Conservation (phyloP, 2,329 filamentous ascomycete genomes). For the Coniochaeta prunicola region DNA sequence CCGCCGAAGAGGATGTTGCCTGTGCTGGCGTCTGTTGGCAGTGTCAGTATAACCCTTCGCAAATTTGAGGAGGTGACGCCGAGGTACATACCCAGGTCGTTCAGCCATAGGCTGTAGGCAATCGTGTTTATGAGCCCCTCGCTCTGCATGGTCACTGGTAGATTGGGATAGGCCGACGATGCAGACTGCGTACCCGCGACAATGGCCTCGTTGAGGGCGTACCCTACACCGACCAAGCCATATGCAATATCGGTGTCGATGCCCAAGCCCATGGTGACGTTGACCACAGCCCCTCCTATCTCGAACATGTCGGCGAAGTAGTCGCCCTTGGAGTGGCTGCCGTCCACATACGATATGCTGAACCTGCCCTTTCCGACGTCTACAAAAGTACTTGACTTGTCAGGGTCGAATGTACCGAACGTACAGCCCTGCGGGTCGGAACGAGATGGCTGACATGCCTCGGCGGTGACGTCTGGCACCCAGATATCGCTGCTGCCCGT, state of each 20-base stretch:
- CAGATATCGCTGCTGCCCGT: conserved; percentile 61
- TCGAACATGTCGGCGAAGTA: conserved; percentile 52
- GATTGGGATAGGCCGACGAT: conserved; percentile 40
- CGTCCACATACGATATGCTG: conserved; percentile 55
- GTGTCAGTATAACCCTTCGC: conserved; percentile 9
- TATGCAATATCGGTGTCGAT: conserved; percentile 44
- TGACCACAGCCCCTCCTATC: conserved; percentile 45
- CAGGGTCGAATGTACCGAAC: conserved; percentile 26
- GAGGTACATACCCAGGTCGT: conserved; percentile 34
- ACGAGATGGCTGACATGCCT: conserved; percentile 3
- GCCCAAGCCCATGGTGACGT: conserved; percentile 54
- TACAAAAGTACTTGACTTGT: conserved; percentile 37
- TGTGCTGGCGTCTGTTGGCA: conserved; percentile 40
- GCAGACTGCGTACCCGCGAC: conserved; percentile 18
- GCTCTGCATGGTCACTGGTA: conserved; percentile 58
- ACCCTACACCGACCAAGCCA: conserved; percentile 55
- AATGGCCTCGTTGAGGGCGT: conserved; percentile 46
- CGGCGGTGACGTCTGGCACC: conserved; percentile 32
- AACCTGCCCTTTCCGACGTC: conserved; percentile 37
- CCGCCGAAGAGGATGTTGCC: conserved; percentile 74
- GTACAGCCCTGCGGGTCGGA: conserved; percentile 12
- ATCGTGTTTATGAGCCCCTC: conserved; percentile 57
- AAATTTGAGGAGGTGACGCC: background rate
- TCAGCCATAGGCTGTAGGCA: conserved; percentile 66
- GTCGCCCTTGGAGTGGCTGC: conserved; percentile 47